Evolutionary conservation across 2,329 filamentous ascomycete species (phyloP), one percentile per base, ranked within the genome.

Genomic region (Aspergillus sojae): DNA sequence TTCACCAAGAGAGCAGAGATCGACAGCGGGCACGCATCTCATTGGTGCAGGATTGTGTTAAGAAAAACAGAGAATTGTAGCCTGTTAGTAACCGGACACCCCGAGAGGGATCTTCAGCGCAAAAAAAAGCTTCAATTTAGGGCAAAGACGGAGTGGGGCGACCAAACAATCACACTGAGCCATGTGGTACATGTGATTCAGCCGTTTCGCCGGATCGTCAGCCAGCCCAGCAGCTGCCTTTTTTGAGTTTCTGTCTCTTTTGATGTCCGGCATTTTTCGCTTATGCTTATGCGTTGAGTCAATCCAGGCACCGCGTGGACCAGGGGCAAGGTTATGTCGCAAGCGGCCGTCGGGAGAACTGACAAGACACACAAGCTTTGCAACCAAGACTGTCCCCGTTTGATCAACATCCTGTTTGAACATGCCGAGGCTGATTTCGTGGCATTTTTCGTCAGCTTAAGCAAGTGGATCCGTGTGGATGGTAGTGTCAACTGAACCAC

Each of bases 131-230:
- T 54, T 54, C 46, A 11, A 36, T 34, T 54, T 54, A 54, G 52
- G 52, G 52, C 52, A 11, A 32, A 16, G 28, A 3, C 12, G 3
- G 9, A 21, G 52, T 54, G 52, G 30, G 52, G 46, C 46, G 28
- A 52, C 28, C 26, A 36, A 41, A 41, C 7, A 19, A 19, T 41
- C 39, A 41, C 39, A 19, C 7, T 41, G 19, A 7, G 28, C 52
- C 52, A 55, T 55, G 52, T 55, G 34, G 21, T 55, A 36, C 52
- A 55, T 55, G 32, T 53, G 50, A 53, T 53, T 53, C 26, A 16
- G 50, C 50, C 19, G 48, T 16, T 32, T 26, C 14, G 21, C 16
- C 12, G 34, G 34, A 36, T 36, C 34, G 34, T 53, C 48, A 41
- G 36, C 16, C 36, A 41, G 32, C 14, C 16, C 36, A 41, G 32